Conservation (phyloP, 2,329 filamentous ascomycete species). For the Colletotrichum sublineola region DNA sequence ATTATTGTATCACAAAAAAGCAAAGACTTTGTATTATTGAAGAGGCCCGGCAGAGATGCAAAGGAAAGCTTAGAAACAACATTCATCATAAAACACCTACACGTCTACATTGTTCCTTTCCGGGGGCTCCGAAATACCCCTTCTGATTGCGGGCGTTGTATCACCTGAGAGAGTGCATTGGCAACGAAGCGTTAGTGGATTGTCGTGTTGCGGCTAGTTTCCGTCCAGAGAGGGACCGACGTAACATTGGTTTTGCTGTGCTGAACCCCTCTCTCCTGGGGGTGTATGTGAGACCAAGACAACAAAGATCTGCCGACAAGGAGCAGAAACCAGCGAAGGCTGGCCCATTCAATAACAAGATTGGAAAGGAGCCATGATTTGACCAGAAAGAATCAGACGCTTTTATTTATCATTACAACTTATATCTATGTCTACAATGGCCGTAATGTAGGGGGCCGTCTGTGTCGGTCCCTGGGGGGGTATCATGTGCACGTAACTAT, state of each 20-base stretch:
- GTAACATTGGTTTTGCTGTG: background rate
- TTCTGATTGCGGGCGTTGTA: background rate
- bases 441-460: constrained; percentile 33
- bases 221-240: too few relatives aligned
- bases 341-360: too few relatives aligned
- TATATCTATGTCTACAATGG: constrained; percentile 40
- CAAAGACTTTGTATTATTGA: background rate
- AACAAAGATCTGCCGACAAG: background rate
- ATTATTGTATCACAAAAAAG: background rate
- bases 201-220: background rate
- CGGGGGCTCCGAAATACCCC: background rate
- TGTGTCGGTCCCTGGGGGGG: constrained; percentile 44
- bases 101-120: background rate
- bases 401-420: constrained; percentile 39
- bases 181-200: background rate
- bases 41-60: background rate
- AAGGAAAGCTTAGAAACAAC: background rate
- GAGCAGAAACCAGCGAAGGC: background rate
- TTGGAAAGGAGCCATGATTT: background rate
- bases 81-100: background rate
- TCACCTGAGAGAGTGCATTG: background rate
- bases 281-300: background rate
- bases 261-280: too few relatives aligned
- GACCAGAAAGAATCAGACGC: constrained; percentile 32
- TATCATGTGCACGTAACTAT: constrained; percentile 46